phyloP scores from a whole-genome alignment of 495 filamentous ascomycete genomes.

The Oidiodendron maius region DNA sequence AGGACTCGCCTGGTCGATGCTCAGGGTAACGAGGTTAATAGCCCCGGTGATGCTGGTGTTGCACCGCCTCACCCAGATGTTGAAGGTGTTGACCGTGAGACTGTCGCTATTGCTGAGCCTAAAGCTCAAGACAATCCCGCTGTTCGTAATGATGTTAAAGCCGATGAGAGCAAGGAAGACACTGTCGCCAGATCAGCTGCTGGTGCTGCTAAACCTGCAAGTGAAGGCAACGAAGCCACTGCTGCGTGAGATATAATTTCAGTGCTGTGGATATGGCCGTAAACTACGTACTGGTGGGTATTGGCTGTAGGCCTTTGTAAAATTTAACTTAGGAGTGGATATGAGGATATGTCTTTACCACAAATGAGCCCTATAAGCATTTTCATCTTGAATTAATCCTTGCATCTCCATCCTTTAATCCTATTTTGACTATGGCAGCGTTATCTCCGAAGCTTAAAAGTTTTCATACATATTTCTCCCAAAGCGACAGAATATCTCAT shows the following conservation, averaged over 20 bases:
- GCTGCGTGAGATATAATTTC: no score
- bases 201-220: slow-evolving; percentile 61
- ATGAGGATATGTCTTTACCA: no score
- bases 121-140: slow-evolving; percentile 23
- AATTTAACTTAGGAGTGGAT: no score
- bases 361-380: no score
- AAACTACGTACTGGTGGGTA: no score
- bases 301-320: neutral
- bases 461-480: no score
- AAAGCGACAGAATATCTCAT: no score
- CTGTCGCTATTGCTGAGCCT: slow-evolving; percentile 28
- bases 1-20: slow-evolving; percentile 77
- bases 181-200: slow-evolving; percentile 49
- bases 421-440: no score
- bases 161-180: slow-evolving; percentile 57
- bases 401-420: no score
- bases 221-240: slow-evolving; percentile 67
- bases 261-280: no score
- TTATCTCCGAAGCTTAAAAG: no score
- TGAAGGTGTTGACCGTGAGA: slow-evolving; percentile 66
- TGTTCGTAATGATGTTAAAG: slow-evolving; percentile 34
- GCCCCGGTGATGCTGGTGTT: slow-evolving; percentile 34
- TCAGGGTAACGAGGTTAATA: slow-evolving; percentile 60
- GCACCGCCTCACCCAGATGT: slow-evolving; percentile 83
- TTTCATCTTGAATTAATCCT: no score